A percentile compares a stretch with the other conserved stretches of the same genome.
These are phyloP conservation scores for Lachancea fermentati DNA, from an alignment of 805 yeast genomes.

Conservation along the genomic window DNA sequence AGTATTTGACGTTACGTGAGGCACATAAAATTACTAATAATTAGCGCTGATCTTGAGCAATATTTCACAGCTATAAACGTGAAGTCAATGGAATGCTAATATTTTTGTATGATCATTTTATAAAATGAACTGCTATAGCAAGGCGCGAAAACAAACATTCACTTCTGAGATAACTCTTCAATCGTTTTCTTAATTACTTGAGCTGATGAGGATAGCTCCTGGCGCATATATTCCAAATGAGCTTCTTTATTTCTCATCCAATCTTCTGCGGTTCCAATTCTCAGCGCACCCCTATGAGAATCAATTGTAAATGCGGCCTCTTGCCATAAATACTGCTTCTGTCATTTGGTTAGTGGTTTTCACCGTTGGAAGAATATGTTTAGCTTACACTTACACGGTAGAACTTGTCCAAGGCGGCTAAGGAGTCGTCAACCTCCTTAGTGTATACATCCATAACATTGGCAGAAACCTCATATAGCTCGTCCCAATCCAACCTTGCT, in stretches of 20 bases:
- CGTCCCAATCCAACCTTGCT: conserved; percentile 27
- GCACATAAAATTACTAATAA: too few species aligned
- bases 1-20: too few species aligned
- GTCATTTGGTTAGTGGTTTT: conserved; percentile 3
- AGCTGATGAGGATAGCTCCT: conserved; percentile 23
- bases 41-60: too few species aligned
- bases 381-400: conserved; percentile 15
- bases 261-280: conserved; percentile 22
- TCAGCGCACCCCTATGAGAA: conserved; percentile 26
- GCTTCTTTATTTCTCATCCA: conserved; percentile 27
- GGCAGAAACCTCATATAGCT: conserved; percentile 26
- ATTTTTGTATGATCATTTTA: too few species aligned
- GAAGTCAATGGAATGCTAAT: too few species aligned
- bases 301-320: conserved; percentile 31
- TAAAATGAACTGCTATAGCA: too few species aligned
- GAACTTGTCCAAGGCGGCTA: conserved; percentile 20
- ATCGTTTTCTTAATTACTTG: conserved; percentile 26
- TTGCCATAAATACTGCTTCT: conserved; percentile 30
- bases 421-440: conserved; percentile 20
- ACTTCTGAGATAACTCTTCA: conserved; percentile 16
- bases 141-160: too few species aligned
- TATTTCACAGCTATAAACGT: too few species aligned
- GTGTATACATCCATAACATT: conserved; percentile 28
- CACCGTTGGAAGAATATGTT: not conserved
- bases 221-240: conserved; percentile 18